Base-by-base conservation (phyloP, 2,329 filamentous ascomycete species). In the Arthrocladium fulminans region DNA sequence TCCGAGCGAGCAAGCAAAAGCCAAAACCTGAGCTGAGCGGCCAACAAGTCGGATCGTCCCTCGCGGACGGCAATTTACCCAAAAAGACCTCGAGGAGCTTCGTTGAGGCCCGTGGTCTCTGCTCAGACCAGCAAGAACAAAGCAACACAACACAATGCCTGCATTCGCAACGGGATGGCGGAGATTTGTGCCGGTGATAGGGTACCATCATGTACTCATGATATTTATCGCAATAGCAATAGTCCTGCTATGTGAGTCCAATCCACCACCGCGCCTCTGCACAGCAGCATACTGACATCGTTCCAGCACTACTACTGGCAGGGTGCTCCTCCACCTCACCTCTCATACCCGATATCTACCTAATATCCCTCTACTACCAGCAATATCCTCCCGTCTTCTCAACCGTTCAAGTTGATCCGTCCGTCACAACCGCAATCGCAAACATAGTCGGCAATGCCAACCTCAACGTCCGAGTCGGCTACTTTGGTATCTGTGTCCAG, bases 291-390 rank as follows among this genome's bases (percentile, higher is more conserved):
- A 50, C 54, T 57, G 47, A 56, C 54, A 34, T 46, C 27, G 29
- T 48, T 49, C 35, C 38, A 96, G 89, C 92, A 60, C 79, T 98
- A 55, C 73, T 98, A 61, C 75, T 98, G 58, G 90, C 92, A 62
- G 92, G 92, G 61, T 98, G 92, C 70, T 97, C 92, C 3, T 97
- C 90, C 8, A 95, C 90, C 34, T 96, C 90, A 45, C 92, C 90
- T 2, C 74, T 94, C 48, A 96, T 98, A 60, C 92, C 92, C 22
- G 82, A 83, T 63, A 97, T 98, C 68, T 98, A 96, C 76, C 81
- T 98, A 58, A 86, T 98, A 57, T 95, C 89, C n/a, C 80, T 98
- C 61, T 97, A 94, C 79, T 98, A 96, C 73, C 74, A 94, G 65
- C 75, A 79, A 54, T 96, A 96, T 70, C 80, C 82, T 17, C 86